Conservation (phyloP, 805 yeast genomes). For the Candida chauliodis region DNA sequence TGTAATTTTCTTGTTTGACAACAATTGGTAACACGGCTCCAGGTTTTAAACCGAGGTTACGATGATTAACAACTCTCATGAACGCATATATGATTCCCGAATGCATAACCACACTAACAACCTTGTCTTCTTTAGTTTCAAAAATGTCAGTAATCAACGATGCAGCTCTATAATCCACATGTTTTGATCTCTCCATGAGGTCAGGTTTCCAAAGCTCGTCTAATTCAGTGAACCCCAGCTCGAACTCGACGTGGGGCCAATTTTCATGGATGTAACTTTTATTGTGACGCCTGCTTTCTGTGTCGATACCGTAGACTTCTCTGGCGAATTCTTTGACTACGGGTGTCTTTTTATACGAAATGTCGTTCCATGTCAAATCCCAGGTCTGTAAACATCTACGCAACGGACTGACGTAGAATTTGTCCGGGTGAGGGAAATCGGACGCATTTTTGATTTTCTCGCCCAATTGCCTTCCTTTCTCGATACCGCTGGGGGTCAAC, state of each 20-base stretch:
- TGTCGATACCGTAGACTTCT: conserved; percentile 5
- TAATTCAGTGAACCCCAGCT: conserved; percentile 1
- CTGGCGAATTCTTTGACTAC: conserved; percentile 3
- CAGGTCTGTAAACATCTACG: conserved; percentile 7
- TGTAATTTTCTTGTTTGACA: not conserved
- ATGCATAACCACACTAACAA: conserved; percentile 2
- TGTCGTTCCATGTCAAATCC: conserved; percentile 1
- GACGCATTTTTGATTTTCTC: not conserved
- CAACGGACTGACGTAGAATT: conserved; percentile 4
- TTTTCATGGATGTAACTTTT: conserved; percentile 1
- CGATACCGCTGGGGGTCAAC: not conserved
- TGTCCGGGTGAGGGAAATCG: conserved; percentile 1
- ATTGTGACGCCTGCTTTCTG: conserved; percentile 4
- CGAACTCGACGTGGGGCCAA: conserved; percentile 5
- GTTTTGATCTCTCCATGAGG: not conserved
- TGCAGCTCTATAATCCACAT: conserved; percentile 4
- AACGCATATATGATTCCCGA: conserved; percentile 5
- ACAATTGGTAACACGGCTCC: conserved; percentile 6
- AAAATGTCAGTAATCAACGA: not conserved
- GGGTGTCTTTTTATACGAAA: not conserved
- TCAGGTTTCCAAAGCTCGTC: conserved; percentile 1
- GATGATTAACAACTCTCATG: conserved; percentile 5
- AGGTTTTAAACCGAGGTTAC: not conserved
- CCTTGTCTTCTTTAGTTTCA: conserved; percentile 3
- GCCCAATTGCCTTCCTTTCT: not conserved